Evolutionary conservation across 2,329 filamentous ascomycete species (phyloP).

Genomic region (Colletotrichum musicola): DNA sequence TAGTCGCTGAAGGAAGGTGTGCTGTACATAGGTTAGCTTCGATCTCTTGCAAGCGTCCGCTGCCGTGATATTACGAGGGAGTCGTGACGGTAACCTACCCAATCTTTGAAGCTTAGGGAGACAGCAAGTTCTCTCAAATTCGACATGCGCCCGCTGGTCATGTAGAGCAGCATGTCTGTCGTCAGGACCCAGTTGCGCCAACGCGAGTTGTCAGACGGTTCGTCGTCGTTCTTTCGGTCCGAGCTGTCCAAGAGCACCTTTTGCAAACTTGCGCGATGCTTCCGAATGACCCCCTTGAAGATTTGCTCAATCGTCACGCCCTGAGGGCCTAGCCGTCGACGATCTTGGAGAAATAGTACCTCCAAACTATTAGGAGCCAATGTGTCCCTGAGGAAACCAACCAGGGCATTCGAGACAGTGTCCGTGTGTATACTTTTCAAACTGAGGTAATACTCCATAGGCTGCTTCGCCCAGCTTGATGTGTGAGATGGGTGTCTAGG

Average conservation of each 20-base stretch:
- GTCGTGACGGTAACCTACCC: slow-evolving; percentile 67
- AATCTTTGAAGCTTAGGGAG: slow-evolving; percentile 80
- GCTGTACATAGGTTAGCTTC: slow-evolving; percentile 59
- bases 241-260: slow-evolving; percentile 82
- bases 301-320: slow-evolving; percentile 77
- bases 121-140: slow-evolving; percentile 79
- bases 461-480: slow-evolving; percentile 45
- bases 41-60: slow-evolving; percentile 14
- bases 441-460: slow-evolving; percentile 70
- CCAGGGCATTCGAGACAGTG: slow-evolving; percentile 74
- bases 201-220: slow-evolving; percentile 53
- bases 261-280: slow-evolving; percentile 78
- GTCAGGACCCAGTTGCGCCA: slow-evolving; percentile 80
- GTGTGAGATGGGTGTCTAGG: slow-evolving; percentile 30
- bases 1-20: slow-evolving; percentile 82
- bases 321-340: slow-evolving; percentile 60
- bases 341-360: slow-evolving; percentile 81
- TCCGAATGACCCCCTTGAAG: slow-evolving; percentile 76
- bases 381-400: slow-evolving; percentile 82
- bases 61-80: background rate
- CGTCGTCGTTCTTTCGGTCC: slow-evolving; percentile 52
- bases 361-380: slow-evolving; percentile 85
- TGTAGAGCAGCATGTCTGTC: slow-evolving; percentile 76
- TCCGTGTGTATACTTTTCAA: slow-evolving; percentile 84
- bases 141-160: slow-evolving; percentile 82